phyloP scores from a whole-genome alignment of 345 rosid species.

The Raphanus sativus region DNA sequence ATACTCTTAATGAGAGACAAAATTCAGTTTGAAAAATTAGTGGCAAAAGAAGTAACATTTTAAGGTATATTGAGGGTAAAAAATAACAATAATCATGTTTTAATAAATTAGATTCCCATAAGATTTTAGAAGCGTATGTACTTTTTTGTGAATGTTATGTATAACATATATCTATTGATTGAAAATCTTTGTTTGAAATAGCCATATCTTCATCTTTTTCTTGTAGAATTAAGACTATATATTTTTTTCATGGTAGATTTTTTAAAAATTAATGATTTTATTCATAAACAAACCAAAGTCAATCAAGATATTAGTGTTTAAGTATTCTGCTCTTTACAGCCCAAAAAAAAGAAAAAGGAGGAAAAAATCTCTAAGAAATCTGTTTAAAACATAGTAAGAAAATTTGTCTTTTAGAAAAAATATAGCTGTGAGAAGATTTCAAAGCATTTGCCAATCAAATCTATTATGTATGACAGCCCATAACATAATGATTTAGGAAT shows the following conservation, averaged over 20 bases:
- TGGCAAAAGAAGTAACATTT: too few species aligned
- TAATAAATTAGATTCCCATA: not conserved
- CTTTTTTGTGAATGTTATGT: not conserved
- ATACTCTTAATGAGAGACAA: too few species aligned
- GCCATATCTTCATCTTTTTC: not conserved
- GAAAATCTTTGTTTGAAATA: not conserved
- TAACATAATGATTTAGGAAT: not conserved
- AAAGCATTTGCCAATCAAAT: not conserved
- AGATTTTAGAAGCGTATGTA: not conserved
- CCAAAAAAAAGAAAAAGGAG: not conserved
- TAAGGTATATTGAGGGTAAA: too few species aligned
- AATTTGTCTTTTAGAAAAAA: not conserved
- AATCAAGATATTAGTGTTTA: not conserved
- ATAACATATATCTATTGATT: not conserved
- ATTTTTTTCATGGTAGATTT: not conserved
- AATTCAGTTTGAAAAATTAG: too few species aligned
- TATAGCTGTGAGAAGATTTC: not conserved
- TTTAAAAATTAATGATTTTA: not conserved
- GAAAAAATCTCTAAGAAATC: not conserved
- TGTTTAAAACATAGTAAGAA: not conserved
- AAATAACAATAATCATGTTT: too few species aligned
- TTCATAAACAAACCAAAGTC: not conserved
- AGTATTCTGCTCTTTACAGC: not conserved
- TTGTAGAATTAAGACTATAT: not conserved
- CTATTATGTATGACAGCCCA: not conserved